A percentile compares a stretch with the other conserved stretches of the same genome.
These are phyloP conservation scores for Leucaena leucocephala DNA, from an alignment of 306 rosid species.

Conservation along the genomic window DNA sequence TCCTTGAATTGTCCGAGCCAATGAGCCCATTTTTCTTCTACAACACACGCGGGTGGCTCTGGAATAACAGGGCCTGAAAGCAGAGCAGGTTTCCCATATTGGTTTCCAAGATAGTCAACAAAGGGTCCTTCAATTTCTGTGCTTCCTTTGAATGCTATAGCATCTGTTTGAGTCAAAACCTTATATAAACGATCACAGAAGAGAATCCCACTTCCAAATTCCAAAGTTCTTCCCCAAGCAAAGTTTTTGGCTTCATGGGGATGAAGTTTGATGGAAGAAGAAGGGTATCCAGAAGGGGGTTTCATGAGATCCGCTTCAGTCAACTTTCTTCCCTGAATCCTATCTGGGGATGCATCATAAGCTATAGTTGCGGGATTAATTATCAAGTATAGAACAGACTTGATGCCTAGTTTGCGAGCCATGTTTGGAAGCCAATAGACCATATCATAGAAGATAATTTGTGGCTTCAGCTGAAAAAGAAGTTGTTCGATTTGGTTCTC, in stretches of 20 bases:
- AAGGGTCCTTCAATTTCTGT: no score
- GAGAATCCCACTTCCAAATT: constrained; percentile 39
- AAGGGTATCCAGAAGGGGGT: constrained; percentile 40
- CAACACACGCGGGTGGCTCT: background rate
- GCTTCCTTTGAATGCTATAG: constrained; percentile 9
- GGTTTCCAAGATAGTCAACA: no score
- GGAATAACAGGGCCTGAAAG: no score
- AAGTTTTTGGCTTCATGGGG: constrained; percentile 28
- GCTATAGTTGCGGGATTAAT: background rate
- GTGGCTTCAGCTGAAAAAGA: background rate
- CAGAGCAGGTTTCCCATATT: no score
- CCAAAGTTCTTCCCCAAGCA: background rate
- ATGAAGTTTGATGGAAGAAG: constrained; percentile 26
- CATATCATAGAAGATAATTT: constrained; percentile 30
- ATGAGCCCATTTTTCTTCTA: background rate
- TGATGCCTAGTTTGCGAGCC: constrained; percentile 31
- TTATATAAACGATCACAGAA: background rate
- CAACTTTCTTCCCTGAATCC: background rate
- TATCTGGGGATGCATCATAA: background rate
- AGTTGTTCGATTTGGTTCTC: background rate
- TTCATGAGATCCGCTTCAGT: constrained; percentile 28
- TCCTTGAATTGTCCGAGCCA: constrained; percentile 20
- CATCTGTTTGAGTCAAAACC: constrained; percentile 22
- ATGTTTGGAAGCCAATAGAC: constrained; percentile 34
- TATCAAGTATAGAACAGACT: background rate